Evolutionary conservation across 208 protist species (phyloP).

Genomic region (Herpetomonas tarakana): DNA sequence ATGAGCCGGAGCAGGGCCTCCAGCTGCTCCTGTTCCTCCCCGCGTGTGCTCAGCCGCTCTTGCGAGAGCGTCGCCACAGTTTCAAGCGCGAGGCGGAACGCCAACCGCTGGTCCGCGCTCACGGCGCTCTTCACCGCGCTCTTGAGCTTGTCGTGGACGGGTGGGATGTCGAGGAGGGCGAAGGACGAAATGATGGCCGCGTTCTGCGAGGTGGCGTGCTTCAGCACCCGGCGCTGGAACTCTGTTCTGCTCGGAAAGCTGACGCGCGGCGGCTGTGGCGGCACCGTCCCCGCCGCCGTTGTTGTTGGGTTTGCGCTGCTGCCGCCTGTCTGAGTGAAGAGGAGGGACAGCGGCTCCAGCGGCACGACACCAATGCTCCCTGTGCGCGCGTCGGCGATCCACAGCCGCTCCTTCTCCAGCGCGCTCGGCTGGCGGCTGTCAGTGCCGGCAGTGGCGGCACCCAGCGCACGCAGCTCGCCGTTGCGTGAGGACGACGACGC

Average conservation of each 20-base stretch:
- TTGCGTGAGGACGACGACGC: constrained; percentile 6
- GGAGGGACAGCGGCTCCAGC: constrained; percentile 7
- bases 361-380: constrained; percentile 49
- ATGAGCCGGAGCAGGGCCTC: not conserved
- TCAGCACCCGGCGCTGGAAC: not conserved
- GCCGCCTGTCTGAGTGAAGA: not conserved
- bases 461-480: constrained; percentile 1
- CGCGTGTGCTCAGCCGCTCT: not conserved
- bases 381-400: constrained; percentile 71
- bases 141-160: constrained; percentile 40
- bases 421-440: constrained; percentile 7
- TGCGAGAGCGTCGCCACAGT: constrained; percentile 6
- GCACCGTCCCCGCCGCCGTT: not conserved
- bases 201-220: not conserved
- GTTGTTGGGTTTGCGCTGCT: not conserved
- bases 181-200: constrained; percentile 12
- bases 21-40: constrained; percentile 6
- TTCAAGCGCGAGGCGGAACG: constrained; percentile 23
- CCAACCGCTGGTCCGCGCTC: constrained; percentile 25
- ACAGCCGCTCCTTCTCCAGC: constrained; percentile 23
- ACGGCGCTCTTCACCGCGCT: constrained; percentile 26
- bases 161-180: constrained; percentile 25
- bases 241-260: not conserved
- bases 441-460: not conserved
- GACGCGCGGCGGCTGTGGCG: not conserved